These are phyloP conservation scores for Rhazya stricta DNA, from an alignment of 257 asterid species.

Conservation along the genomic window DNA sequence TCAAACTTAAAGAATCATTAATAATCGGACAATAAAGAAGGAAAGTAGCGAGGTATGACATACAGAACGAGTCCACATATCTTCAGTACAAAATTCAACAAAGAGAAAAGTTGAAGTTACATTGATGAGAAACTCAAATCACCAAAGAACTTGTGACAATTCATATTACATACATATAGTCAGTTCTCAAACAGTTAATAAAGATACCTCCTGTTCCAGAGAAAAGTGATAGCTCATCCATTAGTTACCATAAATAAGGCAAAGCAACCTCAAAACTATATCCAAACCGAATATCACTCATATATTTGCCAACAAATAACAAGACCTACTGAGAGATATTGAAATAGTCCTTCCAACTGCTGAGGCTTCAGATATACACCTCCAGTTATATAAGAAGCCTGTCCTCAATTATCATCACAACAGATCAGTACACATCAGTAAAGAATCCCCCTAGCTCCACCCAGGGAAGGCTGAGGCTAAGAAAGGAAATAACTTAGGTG, in stretches of 20 bases:
- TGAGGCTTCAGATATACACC: constrained; percentile 94
- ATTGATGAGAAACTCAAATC: no score
- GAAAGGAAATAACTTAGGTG: background rate
- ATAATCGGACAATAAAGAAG: background rate
- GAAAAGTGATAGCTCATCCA: background rate
- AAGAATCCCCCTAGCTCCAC: background rate
- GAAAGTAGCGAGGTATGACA: background rate
- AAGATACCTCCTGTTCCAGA: background rate
- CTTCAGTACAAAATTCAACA: background rate
- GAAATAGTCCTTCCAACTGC: constrained; percentile 67
- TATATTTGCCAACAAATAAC: constrained; percentile 15
- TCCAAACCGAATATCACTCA: background rate
- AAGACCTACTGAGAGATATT: constrained; percentile 63
- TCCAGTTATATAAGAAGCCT: constrained; percentile 89
- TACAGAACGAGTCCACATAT: background rate
- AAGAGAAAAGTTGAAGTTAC: background rate
- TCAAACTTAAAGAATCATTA: background rate
- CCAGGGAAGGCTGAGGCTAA: background rate
- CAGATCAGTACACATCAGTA: constrained; percentile 14
- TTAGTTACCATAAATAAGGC: background rate
- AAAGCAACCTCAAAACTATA: background rate
- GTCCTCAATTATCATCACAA: constrained; percentile 27
- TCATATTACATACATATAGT: background rate
- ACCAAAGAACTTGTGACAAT: background rate
- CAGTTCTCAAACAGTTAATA: background rate